Evolutionary conservation across 1,284 basidiomycete species (phyloP).

Genomic region (Heterobasidion parviporum): DNA sequence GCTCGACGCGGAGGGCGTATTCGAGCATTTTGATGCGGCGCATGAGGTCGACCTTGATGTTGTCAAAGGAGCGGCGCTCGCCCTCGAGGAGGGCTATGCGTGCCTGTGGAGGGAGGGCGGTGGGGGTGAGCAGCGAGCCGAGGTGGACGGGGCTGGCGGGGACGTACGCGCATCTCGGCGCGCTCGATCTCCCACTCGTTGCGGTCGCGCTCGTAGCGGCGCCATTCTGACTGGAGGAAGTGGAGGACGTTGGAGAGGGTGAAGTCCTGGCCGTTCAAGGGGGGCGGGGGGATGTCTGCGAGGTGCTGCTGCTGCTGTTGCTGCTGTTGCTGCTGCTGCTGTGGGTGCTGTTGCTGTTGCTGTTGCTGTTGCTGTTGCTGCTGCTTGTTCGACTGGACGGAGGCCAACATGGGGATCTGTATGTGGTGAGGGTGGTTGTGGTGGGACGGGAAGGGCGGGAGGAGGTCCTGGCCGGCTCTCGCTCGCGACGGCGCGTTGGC

Average conservation of each 20-base stretch:
- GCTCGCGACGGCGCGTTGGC: not conserved
- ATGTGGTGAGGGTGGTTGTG: slow-evolving; percentile 21
- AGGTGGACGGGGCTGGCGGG: slow-evolving; percentile 3
- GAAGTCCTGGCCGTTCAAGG: slow-evolving; percentile 79
- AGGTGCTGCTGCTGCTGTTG: slow-evolving; percentile 13
- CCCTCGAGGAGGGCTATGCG: slow-evolving; percentile 97
- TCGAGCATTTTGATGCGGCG: slow-evolving; percentile 99
- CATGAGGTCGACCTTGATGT: slow-evolving; percentile 93
- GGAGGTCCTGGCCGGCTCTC: not conserved
- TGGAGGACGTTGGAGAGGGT: slow-evolving; percentile 93
- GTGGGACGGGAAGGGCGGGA: slow-evolving; percentile 14
- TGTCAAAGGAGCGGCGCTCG: slow-evolving; percentile 93
- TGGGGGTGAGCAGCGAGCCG: not conserved
- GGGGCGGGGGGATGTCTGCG: slow-evolving; percentile 62
- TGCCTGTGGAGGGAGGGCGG: slow-evolving; percentile 42
- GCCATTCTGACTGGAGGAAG: slow-evolving; percentile 97
- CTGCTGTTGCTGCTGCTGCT: slow-evolving; percentile 24
- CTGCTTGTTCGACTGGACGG: slow-evolving; percentile 33
- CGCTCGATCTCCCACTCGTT: slow-evolving; percentile 99
- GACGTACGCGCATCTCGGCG: slow-evolving; percentile 95
- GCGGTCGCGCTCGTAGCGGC: slow-evolving; percentile 91
- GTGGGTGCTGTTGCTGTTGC: not conserved
- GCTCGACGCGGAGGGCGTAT: slow-evolving; percentile 89
- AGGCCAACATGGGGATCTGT: slow-evolving; percentile 55
- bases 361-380: not conserved